A percentile compares a stretch with the other conserved stretches of the same genome.
Evolutionary conservation across 352 stramenopile genomes (phyloP).

Genomic region (Phytopythium chamaehyphon): DNA sequence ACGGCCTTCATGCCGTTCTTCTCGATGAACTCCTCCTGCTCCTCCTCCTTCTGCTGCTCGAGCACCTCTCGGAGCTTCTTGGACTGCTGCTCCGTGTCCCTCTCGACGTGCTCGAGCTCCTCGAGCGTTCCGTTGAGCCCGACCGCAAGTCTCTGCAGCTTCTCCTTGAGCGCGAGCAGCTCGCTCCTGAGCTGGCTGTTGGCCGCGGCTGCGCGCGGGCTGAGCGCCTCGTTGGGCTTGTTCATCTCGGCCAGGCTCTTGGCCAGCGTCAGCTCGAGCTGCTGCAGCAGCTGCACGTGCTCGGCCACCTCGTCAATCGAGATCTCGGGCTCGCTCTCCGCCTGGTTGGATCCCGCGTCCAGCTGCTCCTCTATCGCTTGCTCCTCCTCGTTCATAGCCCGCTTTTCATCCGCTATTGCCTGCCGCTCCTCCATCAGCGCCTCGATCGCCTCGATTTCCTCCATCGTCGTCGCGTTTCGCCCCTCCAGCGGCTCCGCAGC

Average conservation of each 20-base stretch:
- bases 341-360: background rate
- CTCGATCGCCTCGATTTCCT: background rate
- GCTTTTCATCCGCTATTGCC: too few relatives aligned
- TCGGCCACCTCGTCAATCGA: constrained; percentile 78
- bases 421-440: background rate
- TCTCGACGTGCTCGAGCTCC: constrained; percentile 80
- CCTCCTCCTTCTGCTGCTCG: constrained; percentile 69
- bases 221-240: constrained; percentile 13
- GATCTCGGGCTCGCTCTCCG: constrained; percentile 31
- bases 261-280: constrained; percentile 64
- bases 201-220: too few relatives aligned
- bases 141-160: constrained; percentile 62
- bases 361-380: background rate
- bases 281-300: constrained; percentile 69
- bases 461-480: background rate
- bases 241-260: constrained; percentile 49
- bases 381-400: too few relatives aligned
- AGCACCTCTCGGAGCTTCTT: constrained; percentile 77
- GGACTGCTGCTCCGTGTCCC: constrained; percentile 73
- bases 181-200: constrained; percentile 21
- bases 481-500: too few relatives aligned
- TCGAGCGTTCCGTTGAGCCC: constrained; percentile 72
- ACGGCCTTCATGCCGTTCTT: constrained; percentile 76
- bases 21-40: constrained; percentile 75
- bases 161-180: constrained; percentile 42